Evolutionary conservation across 192 early-diverging fungal species (phyloP), one percentile per base, ranked within the genome.

Genomic region (Spizellomyces punctatus): DNA sequence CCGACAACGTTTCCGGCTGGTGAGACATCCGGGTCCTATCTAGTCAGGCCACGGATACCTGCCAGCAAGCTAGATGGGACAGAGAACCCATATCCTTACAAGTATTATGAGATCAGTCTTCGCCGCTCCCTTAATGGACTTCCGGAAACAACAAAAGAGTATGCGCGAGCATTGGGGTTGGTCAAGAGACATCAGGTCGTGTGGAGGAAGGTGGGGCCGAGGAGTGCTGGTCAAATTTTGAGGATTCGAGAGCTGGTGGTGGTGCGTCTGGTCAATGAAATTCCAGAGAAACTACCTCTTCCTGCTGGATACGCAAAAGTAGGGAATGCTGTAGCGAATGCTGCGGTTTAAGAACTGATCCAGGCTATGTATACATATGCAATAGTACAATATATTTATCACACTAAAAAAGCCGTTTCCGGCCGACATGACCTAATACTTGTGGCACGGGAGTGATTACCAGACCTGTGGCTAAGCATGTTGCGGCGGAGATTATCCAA

Each of bases 191-290:
- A 88, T 49, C 78, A 87, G 59, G 79, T 86, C 5, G 82, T 88
- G 6, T 88, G 85, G 76, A 71, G 81, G 21, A 76, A 75, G 6
- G 83, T 89, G 6, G 75, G 72, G 16, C 81, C 82, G 47, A 67
- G 79, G 43, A 58, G 76, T 8, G 90, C 89, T 4, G 90, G 89
- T n/a, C 78, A 78, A 60, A 78, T 91, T 10, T 62, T 91, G 42
- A 89, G 85, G 76, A 69, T 89, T 19, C 83, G 86, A 64, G 90
- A 91, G 66, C 70, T 91, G 4, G 81, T 91, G 10, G 73, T 76
- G 36, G 75, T 91, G 12, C 27, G 62, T 14, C 61, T 85, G 8
- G 80, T 79, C 2, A 80, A 81, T 65, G 74, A 75, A 22, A 77
- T 85, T n/a, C 83, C 83, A n/a, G 45, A 43, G 6, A 69, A 69